Evolutionary conservation across 768 basidiomycete genomes (phyloP), one percentile per base, ranked within the genome.

Genomic region (Suillus bovinus): DNA sequence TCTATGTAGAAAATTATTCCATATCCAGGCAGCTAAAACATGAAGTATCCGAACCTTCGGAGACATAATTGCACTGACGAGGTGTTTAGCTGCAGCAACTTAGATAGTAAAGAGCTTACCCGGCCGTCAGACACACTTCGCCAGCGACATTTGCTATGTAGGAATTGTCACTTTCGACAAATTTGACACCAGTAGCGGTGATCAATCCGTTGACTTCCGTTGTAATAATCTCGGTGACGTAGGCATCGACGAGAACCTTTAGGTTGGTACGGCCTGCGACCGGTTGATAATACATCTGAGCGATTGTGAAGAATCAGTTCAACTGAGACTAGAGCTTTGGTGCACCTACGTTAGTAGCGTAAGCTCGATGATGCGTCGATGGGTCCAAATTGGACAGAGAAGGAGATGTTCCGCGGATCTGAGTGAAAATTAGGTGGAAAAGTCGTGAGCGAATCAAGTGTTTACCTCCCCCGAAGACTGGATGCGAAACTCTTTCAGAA

Each of bases 111-210:
- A 36, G 14, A n/a, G 53, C 39, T 33, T 66, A 79, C 78, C 80
- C 81, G 5, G 79, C 76, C 52, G 72, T 76, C 2, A 86, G 70
- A 55, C 86, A 79, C 34, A 86, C 84, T 70, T 87, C 85, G 59
- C 79, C 80, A 52, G 67, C 71, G 14, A 80, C 82, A 33, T 74
- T 69, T 34, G 80, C 80, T 5, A 70, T 62, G 61, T 78, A 76
- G 5, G 52, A 67, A 16, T 64, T 62, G 24, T 65, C 74, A 5
- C 66, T 66, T 46, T 73, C 52, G 22, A 76, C 66, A 69, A 84
- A 86, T 59, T 79, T 79, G 14, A 86, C 79, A 7, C 82, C 82
- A 5, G 74, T 78, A 0, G 84, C 85, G 36, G 70, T 67, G 22
- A 46, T 13, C 31, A 82, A 64, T 7, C 69, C 63, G 6, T 60